These are phyloP conservation scores for Cladophialophora psammophila DNA, from an alignment of 2,329 filamentous ascomycete genomes.

Conservation along the genomic window DNA sequence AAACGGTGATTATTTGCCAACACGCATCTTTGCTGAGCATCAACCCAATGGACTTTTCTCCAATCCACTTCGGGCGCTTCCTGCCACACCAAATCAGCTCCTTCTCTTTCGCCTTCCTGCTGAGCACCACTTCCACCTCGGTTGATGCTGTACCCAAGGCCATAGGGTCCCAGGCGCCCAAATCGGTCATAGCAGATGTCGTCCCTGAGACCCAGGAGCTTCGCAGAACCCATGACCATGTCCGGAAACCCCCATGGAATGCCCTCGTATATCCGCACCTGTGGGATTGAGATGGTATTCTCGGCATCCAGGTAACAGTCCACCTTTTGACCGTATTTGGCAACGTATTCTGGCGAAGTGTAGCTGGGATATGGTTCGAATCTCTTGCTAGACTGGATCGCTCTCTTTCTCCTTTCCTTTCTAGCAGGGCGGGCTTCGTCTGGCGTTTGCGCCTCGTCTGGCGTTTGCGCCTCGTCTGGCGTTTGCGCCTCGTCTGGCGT, in stretches of 20 bases:
- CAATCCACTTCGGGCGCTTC: constrained; percentile 77
- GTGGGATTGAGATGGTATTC: constrained; percentile 70
- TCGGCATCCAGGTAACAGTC: constrained; percentile 81
- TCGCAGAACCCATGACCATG: constrained; percentile 84
- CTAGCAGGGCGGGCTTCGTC: constrained; percentile 26
- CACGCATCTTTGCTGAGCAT: constrained; percentile 77
- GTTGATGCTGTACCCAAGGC: constrained; percentile 80
- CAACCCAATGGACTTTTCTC: constrained; percentile 77
- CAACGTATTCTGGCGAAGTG: constrained; percentile 62
- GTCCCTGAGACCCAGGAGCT: constrained; percentile 77
- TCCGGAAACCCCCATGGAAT: constrained; percentile 85
- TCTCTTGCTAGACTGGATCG: constrained; percentile 52
- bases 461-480: constrained; percentile 27
- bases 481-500: constrained; percentile 24
- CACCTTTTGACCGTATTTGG: constrained; percentile 65
- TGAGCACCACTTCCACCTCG: constrained; percentile 85
- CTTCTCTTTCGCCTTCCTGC: constrained; percentile 81
- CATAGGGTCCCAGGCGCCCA: constrained; percentile 87
- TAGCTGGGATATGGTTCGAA: constrained; percentile 76
- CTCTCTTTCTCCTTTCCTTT: constrained; percentile 45
- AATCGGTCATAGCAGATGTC: constrained; percentile 94
- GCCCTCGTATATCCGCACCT: constrained; percentile 76
- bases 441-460: constrained; percentile 27
- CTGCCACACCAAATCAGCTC: constrained; percentile 80
- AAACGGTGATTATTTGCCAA: constrained; percentile 75